Evolutionary conservation across 768 basidiomycete species (phyloP), one percentile per base, ranked within the genome.

Genomic region (Leccinum uliginosum): DNA sequence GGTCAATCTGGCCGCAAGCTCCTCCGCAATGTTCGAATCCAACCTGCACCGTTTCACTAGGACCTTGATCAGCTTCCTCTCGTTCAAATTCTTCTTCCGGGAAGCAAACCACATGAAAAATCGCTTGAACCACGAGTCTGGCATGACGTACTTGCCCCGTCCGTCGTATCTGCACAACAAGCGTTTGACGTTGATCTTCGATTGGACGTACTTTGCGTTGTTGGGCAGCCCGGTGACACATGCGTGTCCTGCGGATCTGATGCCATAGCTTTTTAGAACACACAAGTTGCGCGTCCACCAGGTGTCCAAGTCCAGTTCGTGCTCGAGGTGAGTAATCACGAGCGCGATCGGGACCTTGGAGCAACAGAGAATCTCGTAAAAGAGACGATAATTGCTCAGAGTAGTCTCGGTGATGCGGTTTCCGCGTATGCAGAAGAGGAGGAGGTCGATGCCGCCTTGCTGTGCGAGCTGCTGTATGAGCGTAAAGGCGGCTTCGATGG

Each of bases 391-490:
- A 17, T 35, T 35, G 0, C 34, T 35, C 15, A 5, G 6, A 6
- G 34, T 35, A 15, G 34, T 35, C 34, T 35, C 15, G 14, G 34
- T 17, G 30, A 32, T 32, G 34, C 6, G 34, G 15, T 35, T 35
- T 12, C 34, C 15, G 12, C 34, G 34, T 35, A 3, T 35, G 34
- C 34, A 35, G 34, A 35, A 35, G 34, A 35, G 34, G 12, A 79
- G 72, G 45, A 79, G 74, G 63, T 67, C 71, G 27, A 80, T 50
- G 11, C 76, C 76, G 23, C 65, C 71, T 10, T 58, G 56, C 9
- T 62, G 43, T 6, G 58, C 26, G 44, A 79, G 66, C 15, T 57
- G 62, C 17, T 65, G 64, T 51, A 80, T 67, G 43, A 80, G 73
- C 10, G 51, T 11, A 30, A 67, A 51, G 10, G 69, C 62, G 6